Base-by-base conservation (phyloP, 108 stramenopile genomes). In the Conticribra guillardii region DNA sequence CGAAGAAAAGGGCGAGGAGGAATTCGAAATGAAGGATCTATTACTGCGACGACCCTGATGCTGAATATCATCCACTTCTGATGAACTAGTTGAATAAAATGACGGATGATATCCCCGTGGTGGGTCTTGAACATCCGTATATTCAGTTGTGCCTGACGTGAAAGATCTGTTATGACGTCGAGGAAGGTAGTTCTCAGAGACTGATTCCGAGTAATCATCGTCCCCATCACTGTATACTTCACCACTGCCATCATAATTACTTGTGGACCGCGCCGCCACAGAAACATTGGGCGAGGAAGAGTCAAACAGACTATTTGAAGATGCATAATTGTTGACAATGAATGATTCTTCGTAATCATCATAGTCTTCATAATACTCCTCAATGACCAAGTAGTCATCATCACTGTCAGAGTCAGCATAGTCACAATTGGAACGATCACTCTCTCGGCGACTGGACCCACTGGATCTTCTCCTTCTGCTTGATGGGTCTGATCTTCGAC, bases 1-100 rank as follows among this genome's bases (percentile, higher is more conserved):
- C 0, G 64, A 65, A 1, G 52, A 48, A n/a, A 54, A 65, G 29
- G 26, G 24, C 9, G 62, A 63, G 3, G 62, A 63, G 48, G 60
- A 4, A n/a, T n/a, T n/a, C 8, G 32, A 29, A 31, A 50, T 50
- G 29, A 28, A 22, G 9, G 19, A 50, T 47, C 18, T 47, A 15
- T 18, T 29, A 8, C 19, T 15, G 5, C 9, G 45, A 0, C 14
- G 51, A 2, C 4, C 14, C 0, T 15, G 9, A 17, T 33, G 18
- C 0, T 48, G 50, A 29, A 22, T 22, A 2, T 17, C 18, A 7
- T 15, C 14, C 1, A 14, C 34, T 32, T 24, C 2, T 4, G 32
- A 19, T 22, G 64, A 65, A 45, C 64, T 65, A 37, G 50, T 65
- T 5, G 37, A 41, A 11, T 41, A 41, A 41, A 41, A 41, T 5